Percentiles rank a stretch among this genome's conserved stretches.
Evolutionary conservation across 2,329 filamentous ascomycete genomes (phyloP).

Genomic region (Scedosporium apiospermum): DNA sequence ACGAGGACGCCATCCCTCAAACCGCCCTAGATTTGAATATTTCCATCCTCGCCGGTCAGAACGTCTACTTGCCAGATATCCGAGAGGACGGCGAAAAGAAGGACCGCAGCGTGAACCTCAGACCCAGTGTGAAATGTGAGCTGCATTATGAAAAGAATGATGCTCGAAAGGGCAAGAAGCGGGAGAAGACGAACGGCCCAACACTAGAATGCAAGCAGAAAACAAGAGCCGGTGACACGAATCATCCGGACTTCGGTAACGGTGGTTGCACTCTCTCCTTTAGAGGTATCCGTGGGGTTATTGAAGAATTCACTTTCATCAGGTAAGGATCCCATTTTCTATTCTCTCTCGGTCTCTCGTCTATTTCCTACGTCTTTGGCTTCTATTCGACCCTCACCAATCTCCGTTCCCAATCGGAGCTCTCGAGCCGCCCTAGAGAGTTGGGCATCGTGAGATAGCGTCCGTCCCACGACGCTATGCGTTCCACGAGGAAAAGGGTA

Average conservation of each 20-base stretch:
- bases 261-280: slow-evolving; percentile 49
- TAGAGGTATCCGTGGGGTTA: slow-evolving; percentile 44
- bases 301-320: slow-evolving; percentile 63
- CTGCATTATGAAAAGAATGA: slow-evolving; percentile 62
- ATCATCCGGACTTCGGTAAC: slow-evolving; percentile 54
- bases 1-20: slow-evolving; percentile 36
- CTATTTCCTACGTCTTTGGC: neutral
- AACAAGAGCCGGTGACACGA: slow-evolving; percentile 44
- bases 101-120: slow-evolving; percentile 26
- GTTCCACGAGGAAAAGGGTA: neutral
- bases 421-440: too few species aligned
- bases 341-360: neutral
- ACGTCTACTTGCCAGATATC: slow-evolving; percentile 32
- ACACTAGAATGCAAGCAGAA: slow-evolving; percentile 48
- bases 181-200: slow-evolving; percentile 11
- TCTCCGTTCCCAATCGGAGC: too few species aligned
- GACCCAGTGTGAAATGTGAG: slow-evolving; percentile 69
- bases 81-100: neutral
- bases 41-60: slow-evolving; percentile 66
- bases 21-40: slow-evolving; percentile 58
- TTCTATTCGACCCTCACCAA: neutral
- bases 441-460: too few species aligned
- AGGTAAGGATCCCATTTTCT: slow-evolving; percentile 40
- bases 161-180: slow-evolving; percentile 21
- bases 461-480: too few species aligned